phyloP scores from a whole-genome alignment of 2,329 filamentous ascomycete genomes.

The Simplicillium sp. region DNA sequence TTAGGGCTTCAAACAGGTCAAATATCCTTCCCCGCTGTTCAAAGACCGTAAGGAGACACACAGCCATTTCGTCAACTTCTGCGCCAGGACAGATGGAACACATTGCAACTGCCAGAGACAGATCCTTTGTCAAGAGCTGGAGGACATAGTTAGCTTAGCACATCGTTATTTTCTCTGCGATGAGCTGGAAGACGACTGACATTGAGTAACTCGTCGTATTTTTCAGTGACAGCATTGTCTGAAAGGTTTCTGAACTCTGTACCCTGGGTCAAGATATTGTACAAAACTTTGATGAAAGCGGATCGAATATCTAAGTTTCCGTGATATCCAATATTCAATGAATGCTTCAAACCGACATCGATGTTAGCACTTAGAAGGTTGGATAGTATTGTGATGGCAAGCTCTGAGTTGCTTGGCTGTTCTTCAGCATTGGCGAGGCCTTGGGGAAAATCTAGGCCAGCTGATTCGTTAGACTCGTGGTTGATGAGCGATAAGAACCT shows the following conservation, averaged over 20 bases:
- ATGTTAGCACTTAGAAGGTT: slow-evolving; percentile 64
- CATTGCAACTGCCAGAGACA: slow-evolving; percentile 53
- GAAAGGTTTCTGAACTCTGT: slow-evolving; percentile 62
- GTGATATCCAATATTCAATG: slow-evolving; percentile 60
- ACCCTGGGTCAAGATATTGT: slow-evolving; percentile 62
- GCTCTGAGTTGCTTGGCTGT: slow-evolving; percentile 44
- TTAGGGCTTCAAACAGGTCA: slow-evolving; percentile 53
- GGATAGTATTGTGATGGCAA: slow-evolving; percentile 58
- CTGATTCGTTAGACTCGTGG: slow-evolving; percentile 37
- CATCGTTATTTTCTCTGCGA: slow-evolving; percentile 4
- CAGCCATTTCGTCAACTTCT: slow-evolving; percentile 60
- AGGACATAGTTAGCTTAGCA: slow-evolving; percentile 2
- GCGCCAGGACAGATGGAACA: slow-evolving; percentile 56
- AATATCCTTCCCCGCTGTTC: slow-evolving; percentile 56
- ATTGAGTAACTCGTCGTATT: slow-evolving; percentile 56
- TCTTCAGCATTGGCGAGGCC: slow-evolving; percentile 40
- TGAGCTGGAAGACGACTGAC: slow-evolving; percentile 20
- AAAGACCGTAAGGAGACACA: slow-evolving; percentile 60
- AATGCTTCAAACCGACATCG: slow-evolving; percentile 62
- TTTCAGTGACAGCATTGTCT: slow-evolving; percentile 57
- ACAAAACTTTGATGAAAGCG: slow-evolving; percentile 60
- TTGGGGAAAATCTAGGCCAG: slow-evolving; percentile 27
- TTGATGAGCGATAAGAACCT: slow-evolving; percentile 58
- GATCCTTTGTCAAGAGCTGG: slow-evolving; percentile 51
- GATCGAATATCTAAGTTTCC: slow-evolving; percentile 61